A percentile compares a stretch with the other conserved stretches of the same genome.
Conservation (phyloP, 1,139 yeast species). For the Taiozyma sp. region DNA sequence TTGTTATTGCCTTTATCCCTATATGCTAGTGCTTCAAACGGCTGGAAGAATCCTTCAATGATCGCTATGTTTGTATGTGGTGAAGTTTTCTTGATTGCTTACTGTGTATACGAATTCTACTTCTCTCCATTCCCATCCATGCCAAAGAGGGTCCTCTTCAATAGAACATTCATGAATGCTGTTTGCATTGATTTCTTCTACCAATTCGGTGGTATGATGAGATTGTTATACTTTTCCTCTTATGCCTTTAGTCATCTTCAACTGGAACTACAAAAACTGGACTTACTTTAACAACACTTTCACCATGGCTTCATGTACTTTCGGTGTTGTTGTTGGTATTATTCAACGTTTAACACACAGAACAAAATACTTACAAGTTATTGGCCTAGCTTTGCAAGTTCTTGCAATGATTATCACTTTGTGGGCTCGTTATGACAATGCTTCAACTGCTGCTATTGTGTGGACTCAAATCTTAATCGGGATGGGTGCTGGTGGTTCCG, state of each 20-base stretch:
- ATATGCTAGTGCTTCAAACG: conserved; percentile 24
- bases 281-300: conserved; percentile 29
- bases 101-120: conserved; percentile 24
- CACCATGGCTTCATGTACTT: conserved; percentile 29
- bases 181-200: conserved; percentile 27
- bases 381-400: conserved; percentile 27
- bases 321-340: conserved; percentile 30
- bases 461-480: conserved; percentile 20
- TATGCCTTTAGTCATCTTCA: conserved; percentile 23
- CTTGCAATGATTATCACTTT: conserved; percentile 26
- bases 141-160: conserved; percentile 28
- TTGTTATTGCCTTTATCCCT: conserved; percentile 32
- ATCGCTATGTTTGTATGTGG: conserved; percentile 34
- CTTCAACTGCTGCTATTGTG: conserved; percentile 20
- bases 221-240: conserved; percentile 25
- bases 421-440: conserved; percentile 21
- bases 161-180: conserved; percentile 29
- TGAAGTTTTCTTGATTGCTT: conserved; percentile 26
- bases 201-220: conserved; percentile 24
- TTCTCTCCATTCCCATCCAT: conserved; percentile 29
- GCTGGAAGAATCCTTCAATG: conserved; percentile 32
- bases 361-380: conserved; percentile 26
- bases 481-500: conserved; percentile 29
- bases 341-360: conserved; percentile 27
- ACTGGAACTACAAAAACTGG: conserved; percentile 27